Conservation (phyloP, 1,284 basidiomycete species). For the Cystobasidium pallidum region DNA sequence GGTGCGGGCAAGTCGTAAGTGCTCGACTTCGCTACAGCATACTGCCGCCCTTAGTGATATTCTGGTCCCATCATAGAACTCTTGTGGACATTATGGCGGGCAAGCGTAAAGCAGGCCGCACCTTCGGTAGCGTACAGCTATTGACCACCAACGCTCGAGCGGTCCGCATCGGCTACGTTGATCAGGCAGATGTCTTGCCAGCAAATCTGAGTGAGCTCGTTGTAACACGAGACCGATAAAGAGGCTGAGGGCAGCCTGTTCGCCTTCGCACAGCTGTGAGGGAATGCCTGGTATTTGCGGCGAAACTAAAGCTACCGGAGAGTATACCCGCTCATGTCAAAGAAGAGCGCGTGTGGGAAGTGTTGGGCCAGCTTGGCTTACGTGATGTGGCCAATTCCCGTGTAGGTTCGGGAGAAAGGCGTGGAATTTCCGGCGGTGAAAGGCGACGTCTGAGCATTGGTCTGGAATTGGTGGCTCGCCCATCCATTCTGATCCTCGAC, state of each 20-base stretch:
- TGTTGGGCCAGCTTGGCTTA: constrained; percentile 77
- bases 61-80: constrained; percentile 57
- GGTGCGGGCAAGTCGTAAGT: constrained; percentile 65
- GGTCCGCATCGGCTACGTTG: constrained; percentile 76
- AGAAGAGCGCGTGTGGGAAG: constrained; percentile 65
- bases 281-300: constrained; percentile 81
- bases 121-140: constrained; percentile 68
- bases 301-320: constrained; percentile 79
- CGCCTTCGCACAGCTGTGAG: constrained; percentile 62
- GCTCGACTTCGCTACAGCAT: not conserved
- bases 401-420: constrained; percentile 68
- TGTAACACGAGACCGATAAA: not conserved
- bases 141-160: constrained; percentile 54
- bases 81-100: constrained; percentile 81
- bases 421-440: constrained; percentile 72
- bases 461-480: constrained; percentile 67
- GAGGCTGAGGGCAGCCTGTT: not conserved
- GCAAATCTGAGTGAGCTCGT: constrained; percentile 44
- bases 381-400: constrained; percentile 69
- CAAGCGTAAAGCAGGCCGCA: constrained; percentile 71
- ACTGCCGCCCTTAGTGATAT: not conserved
- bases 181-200: constrained; percentile 62
- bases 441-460: constrained; percentile 66
- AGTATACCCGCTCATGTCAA: constrained; percentile 70
- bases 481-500: constrained; percentile 67